Evolutionary conservation across 768 basidiomycete genomes (phyloP), one percentile per base, ranked within the genome.

Genomic region (Suillus brevipes): DNA sequence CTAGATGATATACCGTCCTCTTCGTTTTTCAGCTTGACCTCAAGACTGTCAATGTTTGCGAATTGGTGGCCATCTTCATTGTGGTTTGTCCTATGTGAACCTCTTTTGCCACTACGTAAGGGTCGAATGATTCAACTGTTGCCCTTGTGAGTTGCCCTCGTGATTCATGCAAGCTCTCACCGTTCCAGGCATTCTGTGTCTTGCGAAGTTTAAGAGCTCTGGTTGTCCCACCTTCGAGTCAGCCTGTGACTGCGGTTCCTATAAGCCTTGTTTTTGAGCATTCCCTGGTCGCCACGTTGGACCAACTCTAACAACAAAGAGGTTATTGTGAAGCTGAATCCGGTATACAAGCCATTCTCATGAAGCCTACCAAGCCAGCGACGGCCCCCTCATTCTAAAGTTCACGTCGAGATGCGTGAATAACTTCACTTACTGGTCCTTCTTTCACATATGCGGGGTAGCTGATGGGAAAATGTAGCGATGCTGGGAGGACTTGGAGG

Each of bases 391-490:
- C 34, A 12, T 56, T 56, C n/a, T 36, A 6, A 23, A 56, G 36
- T 56, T 37, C 55, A 37, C 55, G 55, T 56, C 34, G 6, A n/a
- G 36, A 14, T 37, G 36, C 34, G 36, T 56, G 36, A 36, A 56
- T 14, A n/a, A 34, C 8, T 36, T 55, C 34, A 20, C 31, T 56
- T 55, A 55, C 34, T 50, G 13, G 56, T 37, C n/a, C 25, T 28
- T 56, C 56, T 57, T 38, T 57, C 56, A 57, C 14, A 58, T 58
- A 57, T 58, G 37, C 16, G 23, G 37, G 56, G 56, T 23, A 57
- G 14, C 13, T 58, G 37, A 38, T 38, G 23, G 14, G 56, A 16
- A 37, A 25, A 23, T 37, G 4, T 23, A 16, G 14, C n/a, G 14
- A 57, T 36, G 13, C n/a, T 57, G n/a, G 36, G 37, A 57, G 56